Base-by-base conservation (phyloP, 495 filamentous ascomycete species). In the Penicillium odoratum region DNA sequence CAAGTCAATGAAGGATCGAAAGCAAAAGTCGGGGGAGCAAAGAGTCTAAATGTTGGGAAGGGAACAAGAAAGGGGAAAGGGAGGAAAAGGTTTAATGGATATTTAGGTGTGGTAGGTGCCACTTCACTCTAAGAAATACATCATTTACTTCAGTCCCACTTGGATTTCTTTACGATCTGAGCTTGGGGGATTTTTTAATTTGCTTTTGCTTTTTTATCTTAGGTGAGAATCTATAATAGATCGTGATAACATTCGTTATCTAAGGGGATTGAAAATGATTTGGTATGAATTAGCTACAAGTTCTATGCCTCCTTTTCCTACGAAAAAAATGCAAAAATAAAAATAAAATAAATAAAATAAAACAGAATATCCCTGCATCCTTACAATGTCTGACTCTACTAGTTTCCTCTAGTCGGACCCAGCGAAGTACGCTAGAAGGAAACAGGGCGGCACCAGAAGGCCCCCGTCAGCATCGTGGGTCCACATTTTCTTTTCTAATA, bases 381-480 rank as follows among this genome's bases (percentile, higher is more conserved):
- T 4, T 13, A 38, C 33, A 38, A 3, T 26, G 45, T 29, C 26
- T 31, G 29, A 29, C 48, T 54, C 51, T 53, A 57, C 56, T 65
- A 65, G 62, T 51, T 61, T 49, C 43, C 53, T 57, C 55, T 63
- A 67, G 66, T 63, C 43, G 56, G 59, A 52, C 57, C 67, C 67
- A 68, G 60, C 51, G 62, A 65, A 69, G 64, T 55, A 56, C 63
- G 63, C 66, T 66, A 69, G 66, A 67, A 71, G 60, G 63, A 69
- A 69, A 66, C 62, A 34, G 61, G 67, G 62, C 63, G 58, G 68
- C 70, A 66, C 68, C 65, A 74, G 69, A 74, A 68, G 71, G 60
- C 60, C 65, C 45, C 67, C 60, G 64, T 70, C 70, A 70, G 63
- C 65, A 59, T 44, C 29, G 53, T 60, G 71, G 72, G 61, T 72